Base-by-base conservation (phyloP, 768 basidiomycete genomes). In the Naganishia friedmannii region DNA sequence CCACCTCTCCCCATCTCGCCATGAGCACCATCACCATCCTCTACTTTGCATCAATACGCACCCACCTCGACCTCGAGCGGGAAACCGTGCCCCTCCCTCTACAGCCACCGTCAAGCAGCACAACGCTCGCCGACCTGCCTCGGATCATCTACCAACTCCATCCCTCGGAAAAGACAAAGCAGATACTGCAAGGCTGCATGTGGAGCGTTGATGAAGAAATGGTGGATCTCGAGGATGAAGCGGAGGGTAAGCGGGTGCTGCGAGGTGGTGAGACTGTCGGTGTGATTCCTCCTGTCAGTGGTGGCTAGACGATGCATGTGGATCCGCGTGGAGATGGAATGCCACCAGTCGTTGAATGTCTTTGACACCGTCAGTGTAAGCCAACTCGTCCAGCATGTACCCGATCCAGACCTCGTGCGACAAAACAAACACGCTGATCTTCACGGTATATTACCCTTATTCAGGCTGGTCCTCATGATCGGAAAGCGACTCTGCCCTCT, bases 1-100 rank as follows among this genome's bases (percentile, higher is more conserved):
- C n/a, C n/a, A n/a, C 34, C 34, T 12, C 34, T 37, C 34, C 34
- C 42, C 7, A 10, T 8, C 42, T 32, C 29, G 19, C 23, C 60
- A 63, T 63, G 60, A n/a, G 8, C 31, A 42, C 54, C 39, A 63
- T 69, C 46, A 69, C 68, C 1, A 48, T 69, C 48, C 68, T 69
- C 56, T 69, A 69, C 57, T 69, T 69, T 63, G 68, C 68, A 1
- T 69, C 68, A 29, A 69, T 69, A 23, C 68, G 68, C 5, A 69
- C 68, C 17, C 68, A 69, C 45, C 68, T 69, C 1, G 12, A 21
- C 29, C 31, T 69, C 45, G 68, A 69, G 23, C 57, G 45, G 2
- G 68, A 69, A 60, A 51, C 68, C 57, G 32, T 60, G 23, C 39
- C 53, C 12, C 67, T 54, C 17, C 39, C 67, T 8, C 2, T 10